phyloP scores from a whole-genome alignment of 495 filamentous ascomycete genomes.

The Penicillium cataractarum region DNA sequence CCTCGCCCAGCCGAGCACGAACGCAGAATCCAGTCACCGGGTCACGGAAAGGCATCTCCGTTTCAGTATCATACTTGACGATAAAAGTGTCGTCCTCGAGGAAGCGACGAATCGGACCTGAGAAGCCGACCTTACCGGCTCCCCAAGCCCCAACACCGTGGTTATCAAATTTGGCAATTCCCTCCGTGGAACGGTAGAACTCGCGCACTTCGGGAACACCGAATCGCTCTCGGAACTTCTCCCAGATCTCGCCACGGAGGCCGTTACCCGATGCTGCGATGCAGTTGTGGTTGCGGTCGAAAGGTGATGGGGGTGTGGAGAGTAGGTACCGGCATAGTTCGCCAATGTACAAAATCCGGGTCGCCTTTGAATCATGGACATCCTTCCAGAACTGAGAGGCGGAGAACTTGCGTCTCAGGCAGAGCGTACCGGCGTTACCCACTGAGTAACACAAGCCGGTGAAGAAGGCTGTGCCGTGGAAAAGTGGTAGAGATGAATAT shows the following conservation, averaged over 20 bases:
- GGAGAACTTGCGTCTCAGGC: constrained; percentile 73
- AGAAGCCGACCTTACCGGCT: constrained; percentile 79
- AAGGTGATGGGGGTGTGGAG: constrained; percentile 67
- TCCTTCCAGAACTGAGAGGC: constrained; percentile 87
- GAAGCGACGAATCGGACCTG: constrained; percentile 62
- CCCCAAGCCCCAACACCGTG: constrained; percentile 70
- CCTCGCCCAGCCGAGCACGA: constrained; percentile 57
- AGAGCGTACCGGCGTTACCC: constrained; percentile 48
- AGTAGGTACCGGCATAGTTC: constrained; percentile 92
- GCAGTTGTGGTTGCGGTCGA: constrained; percentile 75
- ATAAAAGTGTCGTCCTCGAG: constrained; percentile 60
- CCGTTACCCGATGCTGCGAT: constrained; percentile 86
- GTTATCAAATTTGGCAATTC: constrained; percentile 73
- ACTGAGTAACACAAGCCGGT: constrained; percentile 57
- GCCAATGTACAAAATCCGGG: constrained; percentile 89
- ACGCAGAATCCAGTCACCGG: constrained; percentile 73
- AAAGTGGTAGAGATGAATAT: constrained; percentile 92
- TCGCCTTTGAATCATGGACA: constrained; percentile 73
- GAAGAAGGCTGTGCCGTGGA: constrained; percentile 80
- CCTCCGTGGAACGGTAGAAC: constrained; percentile 91
- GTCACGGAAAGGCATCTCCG: constrained; percentile 70
- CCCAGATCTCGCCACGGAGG: constrained; percentile 89
- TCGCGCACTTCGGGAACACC: constrained; percentile 78
- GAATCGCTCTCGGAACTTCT: constrained; percentile 82
- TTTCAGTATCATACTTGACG: constrained; percentile 72